Percentiles rank a stretch among this genome's conserved stretches.
These are phyloP conservation scores for Boletus rubescentipes DNA, from an alignment of 768 basidiomycete genomes.

Conservation along the genomic window DNA sequence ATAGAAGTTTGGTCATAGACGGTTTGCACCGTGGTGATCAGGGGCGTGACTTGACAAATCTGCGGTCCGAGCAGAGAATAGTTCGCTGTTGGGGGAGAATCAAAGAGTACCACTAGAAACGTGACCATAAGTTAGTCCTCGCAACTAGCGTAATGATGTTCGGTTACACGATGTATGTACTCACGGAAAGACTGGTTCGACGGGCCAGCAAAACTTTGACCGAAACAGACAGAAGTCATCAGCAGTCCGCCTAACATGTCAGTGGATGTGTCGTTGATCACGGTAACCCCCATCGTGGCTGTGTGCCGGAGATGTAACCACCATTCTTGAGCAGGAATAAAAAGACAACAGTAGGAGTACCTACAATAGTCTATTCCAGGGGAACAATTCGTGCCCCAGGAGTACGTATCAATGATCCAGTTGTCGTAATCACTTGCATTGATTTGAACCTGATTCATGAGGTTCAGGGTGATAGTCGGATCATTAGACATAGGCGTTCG, in stretches of 20 bases:
- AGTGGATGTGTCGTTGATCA: neutral
- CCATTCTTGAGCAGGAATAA: neutral
- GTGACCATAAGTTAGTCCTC: neutral
- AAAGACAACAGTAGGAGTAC: neutral
- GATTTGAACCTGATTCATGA: neutral
- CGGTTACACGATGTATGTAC: neutral
- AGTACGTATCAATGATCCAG: neutral
- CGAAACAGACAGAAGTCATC: neutral
- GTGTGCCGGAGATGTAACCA: neutral
- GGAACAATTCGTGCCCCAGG: neutral
- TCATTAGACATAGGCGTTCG: neutral
- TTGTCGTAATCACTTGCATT: neutral
- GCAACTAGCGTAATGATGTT: no score
- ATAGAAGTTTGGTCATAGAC: neutral
- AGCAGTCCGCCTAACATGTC: neutral
- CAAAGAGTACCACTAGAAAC: neutral
- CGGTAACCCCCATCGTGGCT: neutral
- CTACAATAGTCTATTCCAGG: neutral
- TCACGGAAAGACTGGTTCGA: constrained; percentile 2
- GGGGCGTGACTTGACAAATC: neutral
- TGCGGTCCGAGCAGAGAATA: neutral
- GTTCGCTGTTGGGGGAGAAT: neutral
- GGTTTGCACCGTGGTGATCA: neutral
- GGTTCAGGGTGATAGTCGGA: neutral
- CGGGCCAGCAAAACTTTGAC: neutral